Conservation (phyloP, 163 green algal genomes). For the Trebouxiophyceae sp. region DNA sequence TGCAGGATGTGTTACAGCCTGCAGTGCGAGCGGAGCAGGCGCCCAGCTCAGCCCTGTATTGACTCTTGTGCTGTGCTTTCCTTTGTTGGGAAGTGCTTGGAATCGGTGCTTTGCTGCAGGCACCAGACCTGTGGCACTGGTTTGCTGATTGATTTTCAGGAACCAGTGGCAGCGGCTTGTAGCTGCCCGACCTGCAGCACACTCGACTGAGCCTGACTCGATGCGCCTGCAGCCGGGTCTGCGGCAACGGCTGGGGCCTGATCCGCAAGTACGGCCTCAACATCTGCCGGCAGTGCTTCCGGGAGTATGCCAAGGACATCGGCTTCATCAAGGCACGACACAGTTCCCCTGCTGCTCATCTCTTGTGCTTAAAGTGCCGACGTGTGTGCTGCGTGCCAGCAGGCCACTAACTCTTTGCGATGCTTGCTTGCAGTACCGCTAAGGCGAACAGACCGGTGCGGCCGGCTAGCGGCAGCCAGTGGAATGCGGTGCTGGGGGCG, state of each 20-base stretch:
- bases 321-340: slow-evolving; percentile 97
- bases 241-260: slow-evolving; percentile 89
- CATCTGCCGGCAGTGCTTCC: slow-evolving; percentile 98
- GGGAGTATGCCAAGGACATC: slow-evolving; percentile 94
- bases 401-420: neutral
- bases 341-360: neutral
- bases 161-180: no score
- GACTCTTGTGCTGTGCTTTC: neutral
- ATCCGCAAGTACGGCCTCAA: slow-evolving; percentile 99
- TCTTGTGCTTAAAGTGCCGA: neutral
- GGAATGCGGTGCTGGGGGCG: no score
- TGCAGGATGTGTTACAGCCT: no score
- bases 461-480: neutral
- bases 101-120: neutral
- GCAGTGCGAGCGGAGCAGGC: neutral
- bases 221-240: slow-evolving; percentile 82
- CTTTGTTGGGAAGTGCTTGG: neutral
- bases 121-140: no score
- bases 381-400: neutral
- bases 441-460: neutral
- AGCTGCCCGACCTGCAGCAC: no score
- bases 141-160: no score
- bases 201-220: no score
- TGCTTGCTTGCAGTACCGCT: neutral
- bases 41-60: neutral